Percentiles rank a stretch among this genome's conserved stretches.
Evolutionary conservation across 2,329 filamentous ascomycete species (phyloP).

Genomic region (Rhinocladiella mackenziei): DNA sequence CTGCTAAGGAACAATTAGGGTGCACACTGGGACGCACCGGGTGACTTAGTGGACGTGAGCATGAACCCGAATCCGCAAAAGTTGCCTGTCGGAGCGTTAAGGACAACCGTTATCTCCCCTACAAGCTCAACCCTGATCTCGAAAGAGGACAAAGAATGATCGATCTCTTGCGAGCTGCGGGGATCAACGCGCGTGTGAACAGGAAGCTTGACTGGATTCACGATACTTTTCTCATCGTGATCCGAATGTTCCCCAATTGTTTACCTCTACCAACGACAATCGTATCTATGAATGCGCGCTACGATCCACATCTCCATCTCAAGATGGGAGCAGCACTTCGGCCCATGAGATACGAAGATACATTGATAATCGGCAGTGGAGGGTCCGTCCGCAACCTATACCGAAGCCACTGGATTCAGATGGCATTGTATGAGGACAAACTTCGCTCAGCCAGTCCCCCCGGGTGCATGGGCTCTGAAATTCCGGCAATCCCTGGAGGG

Average conservation of each 20-base stretch:
- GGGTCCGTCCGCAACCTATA: constrained; percentile 66
- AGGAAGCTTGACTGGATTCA: constrained; percentile 65
- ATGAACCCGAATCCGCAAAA: constrained; percentile 42
- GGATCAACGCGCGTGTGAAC: constrained; percentile 49
- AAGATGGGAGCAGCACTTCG: constrained; percentile 56
- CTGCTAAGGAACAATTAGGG: constrained; percentile 40
- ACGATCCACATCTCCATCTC: constrained; percentile 55
- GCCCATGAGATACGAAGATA: constrained; percentile 50
- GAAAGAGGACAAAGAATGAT: constrained; percentile 49
- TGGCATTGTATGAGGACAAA: constrained; percentile 61
- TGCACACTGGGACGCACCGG: constrained; percentile 61
- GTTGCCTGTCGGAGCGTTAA: constrained; percentile 59
- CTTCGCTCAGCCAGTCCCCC: constrained; percentile 57
- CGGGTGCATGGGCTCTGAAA: constrained; percentile 58
- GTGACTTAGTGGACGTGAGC: constrained; percentile 56
- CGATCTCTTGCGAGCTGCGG: constrained; percentile 46
- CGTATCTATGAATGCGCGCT: constrained; percentile 52
- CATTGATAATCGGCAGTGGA: constrained; percentile 58
- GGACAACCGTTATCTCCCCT: constrained; percentile 60
- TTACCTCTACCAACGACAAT: constrained; percentile 62
- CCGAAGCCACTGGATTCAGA: constrained; percentile 62
- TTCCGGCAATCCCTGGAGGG: constrained; percentile 64
- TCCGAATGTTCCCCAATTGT: constrained; percentile 50
- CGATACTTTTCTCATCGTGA: constrained; percentile 65
- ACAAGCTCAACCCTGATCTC: constrained; percentile 58